A percentile compares a stretch with the other conserved stretches of the same genome.
Evolutionary conservation across 1,139 yeast species (phyloP).

Genomic region (Magnusiomyces ingens): DNA sequence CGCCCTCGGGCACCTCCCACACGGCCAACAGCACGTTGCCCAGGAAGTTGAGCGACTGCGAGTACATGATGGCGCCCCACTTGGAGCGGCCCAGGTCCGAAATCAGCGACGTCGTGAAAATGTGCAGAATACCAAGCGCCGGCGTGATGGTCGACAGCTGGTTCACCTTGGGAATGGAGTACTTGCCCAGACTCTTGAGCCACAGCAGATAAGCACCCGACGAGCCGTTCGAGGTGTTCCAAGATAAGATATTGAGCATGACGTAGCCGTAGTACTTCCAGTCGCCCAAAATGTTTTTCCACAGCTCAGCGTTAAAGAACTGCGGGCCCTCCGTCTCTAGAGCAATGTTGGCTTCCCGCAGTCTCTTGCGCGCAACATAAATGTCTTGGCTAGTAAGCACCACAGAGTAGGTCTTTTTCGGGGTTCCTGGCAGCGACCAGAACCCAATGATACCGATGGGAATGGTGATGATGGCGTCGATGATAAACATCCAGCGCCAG

Average conservation of each 20-base stretch:
- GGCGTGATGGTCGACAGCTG: slow-evolving; percentile 43
- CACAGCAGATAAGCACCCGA: slow-evolving; percentile 50
- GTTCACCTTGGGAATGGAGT: slow-evolving; percentile 37
- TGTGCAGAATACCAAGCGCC: slow-evolving; percentile 45
- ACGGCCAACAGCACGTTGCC: slow-evolving; percentile 42
- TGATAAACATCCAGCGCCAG: slow-evolving; percentile 71
- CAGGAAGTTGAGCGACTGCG: slow-evolving; percentile 44
- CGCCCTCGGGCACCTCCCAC: slow-evolving; percentile 42
- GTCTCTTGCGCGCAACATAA: slow-evolving; percentile 49
- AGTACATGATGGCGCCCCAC: slow-evolving; percentile 50
- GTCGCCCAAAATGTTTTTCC: slow-evolving; percentile 42
- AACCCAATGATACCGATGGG: slow-evolving; percentile 58
- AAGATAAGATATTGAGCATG: slow-evolving; percentile 49
- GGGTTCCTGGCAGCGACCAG: slow-evolving; percentile 63
- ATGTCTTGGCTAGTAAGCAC: slow-evolving; percentile 59
- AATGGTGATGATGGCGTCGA: slow-evolving; percentile 57
- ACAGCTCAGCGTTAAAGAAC: slow-evolving; percentile 29
- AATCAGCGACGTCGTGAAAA: slow-evolving; percentile 39
- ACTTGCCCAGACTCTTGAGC: slow-evolving; percentile 44
- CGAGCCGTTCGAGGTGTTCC: slow-evolving; percentile 50
- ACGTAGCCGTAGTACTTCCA: slow-evolving; percentile 45
- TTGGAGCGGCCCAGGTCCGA: slow-evolving; percentile 50
- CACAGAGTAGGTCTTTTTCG: slow-evolving; percentile 43
- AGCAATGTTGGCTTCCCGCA: slow-evolving; percentile 8
- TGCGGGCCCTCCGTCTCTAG: slow-evolving; percentile 9